Percentiles rank a stretch among this genome's conserved stretches.
Conservation (phyloP, 1,139 yeast genomes). For the Suhomyces atakaporum region DNA sequence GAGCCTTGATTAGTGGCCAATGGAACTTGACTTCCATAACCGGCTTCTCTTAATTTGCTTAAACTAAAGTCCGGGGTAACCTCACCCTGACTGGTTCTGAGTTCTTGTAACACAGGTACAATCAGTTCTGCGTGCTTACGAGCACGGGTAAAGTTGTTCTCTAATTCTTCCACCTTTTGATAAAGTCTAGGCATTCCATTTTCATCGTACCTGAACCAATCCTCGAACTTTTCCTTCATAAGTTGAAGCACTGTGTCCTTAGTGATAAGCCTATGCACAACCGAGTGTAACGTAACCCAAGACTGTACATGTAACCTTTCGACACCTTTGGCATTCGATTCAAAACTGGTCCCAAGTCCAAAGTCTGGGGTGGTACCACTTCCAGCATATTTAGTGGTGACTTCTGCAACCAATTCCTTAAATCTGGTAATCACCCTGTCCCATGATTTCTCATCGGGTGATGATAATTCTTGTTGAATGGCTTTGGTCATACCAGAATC, state of each 20-base stretch:
- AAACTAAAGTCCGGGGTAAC: conserved; percentile 5
- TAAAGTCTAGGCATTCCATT: conserved; percentile 83
- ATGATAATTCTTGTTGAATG: conserved; percentile 38
- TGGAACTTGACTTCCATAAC: conserved; percentile 2
- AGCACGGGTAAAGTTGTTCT: conserved; percentile 60
- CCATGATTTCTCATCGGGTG: conserved; percentile 62
- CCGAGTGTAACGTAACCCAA: conserved; percentile 65
- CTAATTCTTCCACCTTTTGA: conserved; percentile 74
- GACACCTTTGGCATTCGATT: conserved; percentile 43
- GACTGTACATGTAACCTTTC: conserved; percentile 51
- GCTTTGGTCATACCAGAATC: conserved; percentile 40
- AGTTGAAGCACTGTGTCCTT: conserved; percentile 60
- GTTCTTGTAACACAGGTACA: conserved; percentile 52
- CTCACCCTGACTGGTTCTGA: conserved; percentile 6
- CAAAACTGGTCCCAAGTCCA: conserved; percentile 56
- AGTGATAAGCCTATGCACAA: conserved; percentile 59
- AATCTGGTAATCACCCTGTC: conserved; percentile 55
- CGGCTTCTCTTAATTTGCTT: conserved; percentile 2
- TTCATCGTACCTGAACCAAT: conserved; percentile 76
- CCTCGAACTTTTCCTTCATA: conserved; percentile 75
- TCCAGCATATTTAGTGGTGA: conserved; percentile 17
- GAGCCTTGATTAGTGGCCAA: not conserved
- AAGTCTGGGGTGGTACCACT: conserved; percentile 49
- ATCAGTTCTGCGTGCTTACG: conserved; percentile 56
- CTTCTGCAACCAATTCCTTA: conserved; percentile 35